phyloP scores from a whole-genome alignment of 805 yeast genomes.

The Starmerella ratchasimensis region DNA sequence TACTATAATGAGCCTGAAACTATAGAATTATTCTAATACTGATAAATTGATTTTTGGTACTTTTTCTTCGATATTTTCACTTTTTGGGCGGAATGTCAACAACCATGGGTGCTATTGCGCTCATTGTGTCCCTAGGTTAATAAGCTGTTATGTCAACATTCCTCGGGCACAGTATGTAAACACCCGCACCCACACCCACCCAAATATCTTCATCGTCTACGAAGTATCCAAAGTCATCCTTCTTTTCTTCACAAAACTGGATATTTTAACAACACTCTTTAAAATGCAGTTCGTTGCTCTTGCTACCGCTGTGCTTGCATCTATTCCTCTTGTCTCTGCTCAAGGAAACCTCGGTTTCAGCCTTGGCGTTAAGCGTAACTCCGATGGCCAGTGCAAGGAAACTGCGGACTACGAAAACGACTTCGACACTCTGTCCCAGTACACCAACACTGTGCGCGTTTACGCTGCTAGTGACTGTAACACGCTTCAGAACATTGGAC shows the following conservation, averaged over 20 bases:
- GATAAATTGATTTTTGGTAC: too few species aligned
- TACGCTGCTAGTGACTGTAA: slow-evolving; percentile 92
- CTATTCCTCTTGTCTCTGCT: slow-evolving; percentile 38
- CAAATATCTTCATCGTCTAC: background rate
- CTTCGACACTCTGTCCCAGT: slow-evolving; percentile 41
- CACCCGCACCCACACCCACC: background rate
- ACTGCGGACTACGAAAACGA: slow-evolving; percentile 59
- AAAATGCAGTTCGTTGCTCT: slow-evolving; percentile 29
- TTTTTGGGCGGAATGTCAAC: too few species aligned
- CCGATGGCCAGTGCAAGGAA: slow-evolving; percentile 58
- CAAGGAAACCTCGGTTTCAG: slow-evolving; percentile 67
- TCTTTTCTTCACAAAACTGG: background rate
- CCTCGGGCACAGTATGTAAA: slow-evolving; percentile 5
- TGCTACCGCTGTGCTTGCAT: slow-evolving; percentile 33
- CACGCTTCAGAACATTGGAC: slow-evolving; percentile 71
- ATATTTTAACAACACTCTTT: background rate
- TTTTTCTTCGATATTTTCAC: too few species aligned
- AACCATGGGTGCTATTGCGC: too few species aligned
- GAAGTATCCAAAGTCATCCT: background rate
- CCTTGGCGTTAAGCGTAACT: slow-evolving; percentile 67
- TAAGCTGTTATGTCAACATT: slow-evolving; percentile 1
- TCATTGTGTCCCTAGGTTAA: background rate
- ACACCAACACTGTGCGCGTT: slow-evolving; percentile 60
- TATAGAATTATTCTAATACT: too few species aligned
- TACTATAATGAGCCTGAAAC: too few species aligned